Evolutionary conservation across 805 yeast species (phyloP).

Genomic region (Kockiozyma suomiensis): DNA sequence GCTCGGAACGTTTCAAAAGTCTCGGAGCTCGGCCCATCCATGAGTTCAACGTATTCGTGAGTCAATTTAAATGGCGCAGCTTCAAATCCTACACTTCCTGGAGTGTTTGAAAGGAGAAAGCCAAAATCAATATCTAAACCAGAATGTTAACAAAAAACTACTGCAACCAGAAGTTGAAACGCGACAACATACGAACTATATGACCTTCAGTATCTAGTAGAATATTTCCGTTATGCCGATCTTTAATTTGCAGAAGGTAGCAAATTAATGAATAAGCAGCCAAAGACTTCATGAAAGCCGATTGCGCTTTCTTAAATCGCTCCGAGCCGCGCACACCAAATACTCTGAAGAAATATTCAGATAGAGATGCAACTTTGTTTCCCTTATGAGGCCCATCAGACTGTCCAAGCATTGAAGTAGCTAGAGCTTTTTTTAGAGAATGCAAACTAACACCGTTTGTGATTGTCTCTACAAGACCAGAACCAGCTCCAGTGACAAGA

Average conservation of each 20-base stretch:
- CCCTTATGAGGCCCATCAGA: constrained; percentile 70
- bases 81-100: constrained; percentile 96
- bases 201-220: constrained; percentile 96
- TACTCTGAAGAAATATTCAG: constrained; percentile 74
- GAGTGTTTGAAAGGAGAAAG: constrained; percentile 86
- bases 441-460: constrained; percentile 93
- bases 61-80: constrained; percentile 97
- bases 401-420: constrained; percentile 66
- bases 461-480: constrained; percentile 94
- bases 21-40: constrained; percentile 76
- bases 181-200: constrained; percentile 54
- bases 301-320: constrained; percentile 73
- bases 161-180: background rate
- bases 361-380: constrained; percentile 61
- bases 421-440: constrained; percentile 88
- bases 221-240: constrained; percentile 97
- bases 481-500: constrained; percentile 81
- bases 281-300: constrained; percentile 78
- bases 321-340: constrained; percentile 63
- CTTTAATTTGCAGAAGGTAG: constrained; percentile 89
- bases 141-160: background rate
- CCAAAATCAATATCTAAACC: constrained; percentile 85
- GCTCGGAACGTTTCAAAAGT: constrained; percentile 62
- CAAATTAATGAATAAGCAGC: constrained; percentile 95
- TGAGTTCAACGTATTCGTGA: constrained; percentile 79